Percentiles rank a stretch among this genome's conserved stretches.
Evolutionary conservation across 495 filamentous ascomycete genomes (phyloP).

Genomic region (Parathielavia appendiculata): DNA sequence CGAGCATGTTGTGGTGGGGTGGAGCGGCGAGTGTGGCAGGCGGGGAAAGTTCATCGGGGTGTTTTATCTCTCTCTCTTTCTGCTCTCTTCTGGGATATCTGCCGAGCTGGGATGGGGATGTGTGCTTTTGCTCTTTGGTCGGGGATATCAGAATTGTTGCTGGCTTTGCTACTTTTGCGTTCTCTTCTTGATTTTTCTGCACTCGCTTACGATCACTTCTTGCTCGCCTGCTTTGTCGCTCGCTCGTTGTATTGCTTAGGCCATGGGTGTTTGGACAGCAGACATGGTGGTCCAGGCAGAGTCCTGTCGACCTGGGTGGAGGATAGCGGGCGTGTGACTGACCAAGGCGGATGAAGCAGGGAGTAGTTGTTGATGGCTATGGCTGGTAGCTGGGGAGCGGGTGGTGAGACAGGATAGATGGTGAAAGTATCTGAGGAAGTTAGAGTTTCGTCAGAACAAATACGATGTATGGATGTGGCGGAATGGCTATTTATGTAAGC

Average conservation of each 20-base stretch:
- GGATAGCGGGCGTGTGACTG: not conserved
- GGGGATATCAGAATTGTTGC: constrained; percentile 9
- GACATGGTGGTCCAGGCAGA: not conserved
- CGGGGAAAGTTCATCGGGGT: not conserved
- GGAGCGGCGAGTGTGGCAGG: not conserved
- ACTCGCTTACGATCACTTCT: not conserved
- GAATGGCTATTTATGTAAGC: not conserved
- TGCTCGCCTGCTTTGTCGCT: not conserved
- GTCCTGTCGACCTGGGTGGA: not conserved
- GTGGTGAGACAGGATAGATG: not conserved
- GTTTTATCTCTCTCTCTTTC: not conserved
- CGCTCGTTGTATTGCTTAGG: not conserved
- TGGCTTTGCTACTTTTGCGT: not conserved
- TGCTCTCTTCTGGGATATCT: constrained; percentile 12
- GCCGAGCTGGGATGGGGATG: constrained; percentile 9
- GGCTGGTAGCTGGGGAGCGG: not conserved
- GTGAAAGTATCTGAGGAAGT: not conserved
- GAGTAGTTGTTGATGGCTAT: not conserved
- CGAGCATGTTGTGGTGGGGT: not conserved
- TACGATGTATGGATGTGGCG: not conserved
- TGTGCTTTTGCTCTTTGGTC: not conserved
- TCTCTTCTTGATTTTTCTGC: not conserved
- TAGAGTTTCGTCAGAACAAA: not conserved
- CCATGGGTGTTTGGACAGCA: not conserved
- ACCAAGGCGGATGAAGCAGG: not conserved